Base-by-base conservation (phyloP, 371 early-diverging fungal species). In the Mucor saturninus region DNA sequence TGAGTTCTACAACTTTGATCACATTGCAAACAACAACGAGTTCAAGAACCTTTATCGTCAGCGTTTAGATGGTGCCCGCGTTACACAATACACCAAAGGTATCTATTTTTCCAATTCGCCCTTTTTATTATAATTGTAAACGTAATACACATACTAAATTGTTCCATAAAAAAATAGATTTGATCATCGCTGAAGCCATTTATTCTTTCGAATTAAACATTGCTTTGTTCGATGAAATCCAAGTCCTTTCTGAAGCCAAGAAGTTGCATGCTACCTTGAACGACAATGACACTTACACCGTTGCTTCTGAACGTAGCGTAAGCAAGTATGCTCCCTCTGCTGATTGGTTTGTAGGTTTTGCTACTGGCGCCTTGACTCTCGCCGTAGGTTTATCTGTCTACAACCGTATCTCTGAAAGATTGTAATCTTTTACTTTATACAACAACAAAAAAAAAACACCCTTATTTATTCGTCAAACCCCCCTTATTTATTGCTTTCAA, bases 1-100 rank as follows among this genome's bases (percentile, higher is more conserved):
- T 13, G 67, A 72, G 9, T 85, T 85, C 48, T 87, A 85, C 55
- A 37, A 62, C 38, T 87, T 87, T 62, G 66, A 71, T 37, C 65
- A 67, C 51, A 77, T 87, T 60, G 84, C 76, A 48, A 79, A 79
- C 53, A 69, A 71, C 39, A 71, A 72, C 26, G 83, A 69, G 14
- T 87, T 87, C 78, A 87, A 87, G 71, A 74, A 70, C 6, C 60
- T 69, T 59, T 87, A 80, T 61, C 83, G 85, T 28, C 76, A 72
- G 14, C 71, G 77, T 15, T 64, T 87, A 28, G 77, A 87, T 32
- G 60, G 54, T 11, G 73, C 69, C 11, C 60, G 39, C 35, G 75
- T 81, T 0, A 68, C 64, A 40, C 67, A 64, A 28, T 53, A 59
- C 7, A 64, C 65, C 2, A 66, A 70, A 67, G 77, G 80, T 80